Conservation (phyloP, 2,329 filamentous ascomycete genomes). For the Verticillium nubilum region DNA sequence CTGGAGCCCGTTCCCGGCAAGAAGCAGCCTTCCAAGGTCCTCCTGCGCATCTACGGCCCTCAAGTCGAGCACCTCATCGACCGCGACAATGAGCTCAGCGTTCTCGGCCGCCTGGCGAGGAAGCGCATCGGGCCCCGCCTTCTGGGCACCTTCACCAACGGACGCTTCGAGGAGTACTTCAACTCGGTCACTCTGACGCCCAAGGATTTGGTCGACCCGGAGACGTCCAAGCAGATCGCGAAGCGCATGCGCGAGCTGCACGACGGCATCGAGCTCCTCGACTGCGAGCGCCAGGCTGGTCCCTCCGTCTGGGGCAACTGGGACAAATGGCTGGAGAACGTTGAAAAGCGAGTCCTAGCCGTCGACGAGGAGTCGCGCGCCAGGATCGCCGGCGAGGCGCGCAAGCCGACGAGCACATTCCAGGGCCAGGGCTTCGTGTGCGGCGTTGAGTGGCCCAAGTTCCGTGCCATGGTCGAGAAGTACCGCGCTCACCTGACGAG, state of each 20-base stretch:
- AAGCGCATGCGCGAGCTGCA: slow-evolving; percentile 97
- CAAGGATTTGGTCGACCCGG: slow-evolving; percentile 69
- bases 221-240: slow-evolving; percentile 86
- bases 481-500: slow-evolving; percentile 72
- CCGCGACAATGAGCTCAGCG: slow-evolving; percentile 80
- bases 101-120: slow-evolving; percentile 76
- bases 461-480: slow-evolving; percentile 67
- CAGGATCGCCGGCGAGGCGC: slow-evolving; percentile 23
- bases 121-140: slow-evolving; percentile 92
- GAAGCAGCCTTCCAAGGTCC: slow-evolving; percentile 58
- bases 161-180: slow-evolving; percentile 92
- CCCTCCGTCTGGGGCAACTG: slow-evolving; percentile 88
- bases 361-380: slow-evolving; percentile 54
- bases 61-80: slow-evolving; percentile 96
- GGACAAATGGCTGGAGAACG: slow-evolving; percentile 80
- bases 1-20: slow-evolving; percentile 37
- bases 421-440: slow-evolving; percentile 61
- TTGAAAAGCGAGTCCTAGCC: slow-evolving; percentile 51
- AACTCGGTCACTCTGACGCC: slow-evolving; percentile 76
- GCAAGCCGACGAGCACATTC: slow-evolving; percentile 21
- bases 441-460: slow-evolving; percentile 75
- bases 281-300: slow-evolving; percentile 70
- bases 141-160: slow-evolving; percentile 88
- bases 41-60: slow-evolving; percentile 89
- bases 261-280: slow-evolving; percentile 82